Evolutionary conservation across 768 basidiomycete species (phyloP).

Genomic region (Tremella mesenterica): DNA sequence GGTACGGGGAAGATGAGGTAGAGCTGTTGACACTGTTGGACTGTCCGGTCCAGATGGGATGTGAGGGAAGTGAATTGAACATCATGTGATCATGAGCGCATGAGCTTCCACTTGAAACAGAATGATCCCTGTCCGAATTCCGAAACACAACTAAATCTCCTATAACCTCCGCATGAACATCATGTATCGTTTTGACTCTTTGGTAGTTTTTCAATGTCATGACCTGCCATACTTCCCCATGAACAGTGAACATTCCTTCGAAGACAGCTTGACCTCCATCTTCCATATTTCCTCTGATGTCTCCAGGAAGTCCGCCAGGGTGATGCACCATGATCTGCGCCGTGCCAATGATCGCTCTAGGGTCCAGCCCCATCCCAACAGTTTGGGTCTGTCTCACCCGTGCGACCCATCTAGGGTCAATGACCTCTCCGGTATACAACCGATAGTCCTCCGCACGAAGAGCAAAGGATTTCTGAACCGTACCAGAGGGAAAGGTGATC

Average conservation of each 20-base stretch:
- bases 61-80: constrained; percentile 57
- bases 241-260: constrained; percentile 65
- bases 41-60: constrained; percentile 35
- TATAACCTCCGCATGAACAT: constrained; percentile 48
- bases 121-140: constrained; percentile 59
- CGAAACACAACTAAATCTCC: constrained; percentile 60
- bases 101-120: constrained; percentile 44
- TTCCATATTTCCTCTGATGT: constrained; percentile 69
- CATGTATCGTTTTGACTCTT: constrained; percentile 50
- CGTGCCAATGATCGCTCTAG: constrained; percentile 55
- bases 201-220: constrained; percentile 63
- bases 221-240: constrained; percentile 63
- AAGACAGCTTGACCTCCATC: constrained; percentile 54
- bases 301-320: constrained; percentile 52
- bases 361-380: constrained; percentile 24
- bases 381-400: constrained; percentile 34
- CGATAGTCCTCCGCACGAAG: constrained; percentile 53
- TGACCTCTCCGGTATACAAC: constrained; percentile 68
- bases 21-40: neutral
- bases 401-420: constrained; percentile 50
- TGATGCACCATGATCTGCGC: constrained; percentile 68
- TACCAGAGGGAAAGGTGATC: constrained; percentile 52
- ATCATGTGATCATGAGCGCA: constrained; percentile 65
- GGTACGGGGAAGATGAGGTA: neutral
- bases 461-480: constrained; percentile 45